A percentile compares a stretch with the other conserved stretches of the same genome.
phyloP scores from a whole-genome alignment of 352 stramenopile species.

The Phytophthora brassicae region DNA sequence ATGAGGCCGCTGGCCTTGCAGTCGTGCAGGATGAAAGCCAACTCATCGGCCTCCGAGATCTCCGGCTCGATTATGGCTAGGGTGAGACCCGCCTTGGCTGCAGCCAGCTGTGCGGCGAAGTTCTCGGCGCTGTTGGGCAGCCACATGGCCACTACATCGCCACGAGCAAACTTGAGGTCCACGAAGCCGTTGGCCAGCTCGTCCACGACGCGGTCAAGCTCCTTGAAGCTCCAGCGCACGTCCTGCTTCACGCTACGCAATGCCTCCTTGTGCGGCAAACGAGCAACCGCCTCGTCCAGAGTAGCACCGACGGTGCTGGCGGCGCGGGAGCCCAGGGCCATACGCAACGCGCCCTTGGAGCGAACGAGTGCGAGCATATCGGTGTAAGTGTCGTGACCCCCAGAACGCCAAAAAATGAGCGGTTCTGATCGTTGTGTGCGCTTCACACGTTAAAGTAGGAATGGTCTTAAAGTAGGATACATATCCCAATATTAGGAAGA shows the following conservation, averaged over 20 bases:
- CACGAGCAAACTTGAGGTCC: slow-evolving; percentile 68
- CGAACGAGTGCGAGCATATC: slow-evolving; percentile 70
- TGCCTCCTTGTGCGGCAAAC: slow-evolving; percentile 86
- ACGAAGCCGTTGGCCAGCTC: slow-evolving; percentile 80
- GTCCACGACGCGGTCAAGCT: slow-evolving; percentile 74
- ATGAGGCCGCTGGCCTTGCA: slow-evolving; percentile 75
- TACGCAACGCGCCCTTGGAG: slow-evolving; percentile 53
- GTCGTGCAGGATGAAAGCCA: slow-evolving; percentile 85
- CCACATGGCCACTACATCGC: slow-evolving; percentile 83
- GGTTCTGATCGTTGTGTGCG: slow-evolving; percentile 8
- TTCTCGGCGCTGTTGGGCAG: slow-evolving; percentile 85
- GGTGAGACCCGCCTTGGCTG: slow-evolving; percentile 82
- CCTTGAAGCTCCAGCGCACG: slow-evolving; percentile 84
- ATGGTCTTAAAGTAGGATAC: not conserved
- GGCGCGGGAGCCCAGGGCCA: slow-evolving; percentile 36
- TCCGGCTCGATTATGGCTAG: slow-evolving; percentile 80
- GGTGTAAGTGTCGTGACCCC: slow-evolving; percentile 13
- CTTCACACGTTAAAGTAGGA: not conserved
- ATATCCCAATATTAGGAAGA: too few relatives aligned
- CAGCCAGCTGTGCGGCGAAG: slow-evolving; percentile 80
- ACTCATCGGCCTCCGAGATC: slow-evolving; percentile 67
- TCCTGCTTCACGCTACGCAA: slow-evolving; percentile 84
- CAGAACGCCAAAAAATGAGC: slow-evolving; percentile 32
- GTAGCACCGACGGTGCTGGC: slow-evolving; percentile 68
- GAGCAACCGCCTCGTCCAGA: slow-evolving; percentile 73